Conservation (phyloP, 78 protist species). For the Guillardia theta region DNA sequence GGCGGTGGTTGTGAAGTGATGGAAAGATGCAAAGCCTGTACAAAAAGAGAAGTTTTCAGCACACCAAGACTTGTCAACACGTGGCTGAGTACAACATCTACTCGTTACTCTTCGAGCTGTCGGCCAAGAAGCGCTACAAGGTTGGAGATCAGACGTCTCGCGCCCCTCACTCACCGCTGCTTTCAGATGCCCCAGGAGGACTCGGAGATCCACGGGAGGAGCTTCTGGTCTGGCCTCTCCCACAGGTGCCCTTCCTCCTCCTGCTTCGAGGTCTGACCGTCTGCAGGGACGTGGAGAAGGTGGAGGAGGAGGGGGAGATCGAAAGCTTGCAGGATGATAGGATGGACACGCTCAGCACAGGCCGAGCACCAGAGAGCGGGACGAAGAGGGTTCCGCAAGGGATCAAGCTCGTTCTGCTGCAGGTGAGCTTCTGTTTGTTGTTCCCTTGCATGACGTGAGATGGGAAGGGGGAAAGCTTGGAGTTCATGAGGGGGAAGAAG, state of each 20-base stretch:
- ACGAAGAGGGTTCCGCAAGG: too few species aligned
- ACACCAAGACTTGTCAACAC: background rate
- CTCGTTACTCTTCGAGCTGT: conserved; percentile 29
- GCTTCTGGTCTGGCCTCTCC: background rate
- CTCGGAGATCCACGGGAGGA: background rate
- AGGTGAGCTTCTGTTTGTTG: background rate
- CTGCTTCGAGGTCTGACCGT: background rate
- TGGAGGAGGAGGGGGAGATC: background rate
- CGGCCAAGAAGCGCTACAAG: background rate
- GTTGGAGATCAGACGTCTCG: background rate
- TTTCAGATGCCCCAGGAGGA: background rate
- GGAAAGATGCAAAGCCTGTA: background rate
- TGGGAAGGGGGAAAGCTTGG: background rate
- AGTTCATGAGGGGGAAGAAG: background rate
- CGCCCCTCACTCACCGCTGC: background rate
- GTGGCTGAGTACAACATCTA: conserved; percentile 26
- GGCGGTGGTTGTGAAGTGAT: background rate
- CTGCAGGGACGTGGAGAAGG: background rate
- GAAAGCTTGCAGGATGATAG: too few species aligned
- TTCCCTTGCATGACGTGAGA: background rate
- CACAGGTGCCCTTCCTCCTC: background rate
- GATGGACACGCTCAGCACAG: background rate
- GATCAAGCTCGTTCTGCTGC: too few species aligned
- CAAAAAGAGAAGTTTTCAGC: conserved; percentile 5
- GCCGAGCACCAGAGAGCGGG: too few species aligned